phyloP scores from a whole-genome alignment of 2,329 filamentous ascomycete genomes.

The Trichothecium roseum region DNA sequence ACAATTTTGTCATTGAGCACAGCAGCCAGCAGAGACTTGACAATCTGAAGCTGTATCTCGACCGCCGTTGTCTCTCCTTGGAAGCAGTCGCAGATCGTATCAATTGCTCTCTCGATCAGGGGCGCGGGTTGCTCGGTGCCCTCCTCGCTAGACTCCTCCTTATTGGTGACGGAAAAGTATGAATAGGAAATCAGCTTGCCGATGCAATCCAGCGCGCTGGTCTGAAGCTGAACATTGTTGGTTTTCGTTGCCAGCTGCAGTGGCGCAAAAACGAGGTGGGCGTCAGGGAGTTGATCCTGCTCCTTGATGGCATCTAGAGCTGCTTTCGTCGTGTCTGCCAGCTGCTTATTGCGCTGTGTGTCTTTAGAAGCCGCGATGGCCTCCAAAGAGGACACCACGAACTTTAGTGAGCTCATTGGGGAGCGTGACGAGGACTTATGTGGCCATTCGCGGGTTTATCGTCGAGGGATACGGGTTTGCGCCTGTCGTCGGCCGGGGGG shows the following conservation, averaged over 20 bases:
- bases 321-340: conserved; percentile 70
- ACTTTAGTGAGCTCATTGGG: conserved; percentile 84
- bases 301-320: conserved; percentile 82
- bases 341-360: conserved; percentile 73
- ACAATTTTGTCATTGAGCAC: conserved; percentile 98
- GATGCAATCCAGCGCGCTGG: conserved; percentile 90
- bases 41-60: conserved; percentile 93
- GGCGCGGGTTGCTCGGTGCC: conserved; percentile 36
- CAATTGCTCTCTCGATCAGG: conserved; percentile 92
- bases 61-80: conserved; percentile 88
- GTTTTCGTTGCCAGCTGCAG: conserved; percentile 83
- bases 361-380: conserved; percentile 87
- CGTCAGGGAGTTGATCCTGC: conserved; percentile 73
- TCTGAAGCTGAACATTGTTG: conserved; percentile 74
- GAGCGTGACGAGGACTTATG: conserved; percentile 30
- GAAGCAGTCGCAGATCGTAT: conserved; percentile 99
- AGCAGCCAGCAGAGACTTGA: conserved; percentile 90
- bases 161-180: conserved; percentile 73
- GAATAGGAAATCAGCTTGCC: conserved; percentile 98
- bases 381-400: conserved; percentile 88
- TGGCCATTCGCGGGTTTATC: conserved; percentile 29
- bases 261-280: conserved; percentile 85
- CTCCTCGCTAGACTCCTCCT: conserved; percentile 20
- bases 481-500: not conserved
- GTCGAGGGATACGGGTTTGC: conserved; percentile 1